Conservation (phyloP, 495 filamentous ascomycete species). For the Xylaria intraflava region DNA sequence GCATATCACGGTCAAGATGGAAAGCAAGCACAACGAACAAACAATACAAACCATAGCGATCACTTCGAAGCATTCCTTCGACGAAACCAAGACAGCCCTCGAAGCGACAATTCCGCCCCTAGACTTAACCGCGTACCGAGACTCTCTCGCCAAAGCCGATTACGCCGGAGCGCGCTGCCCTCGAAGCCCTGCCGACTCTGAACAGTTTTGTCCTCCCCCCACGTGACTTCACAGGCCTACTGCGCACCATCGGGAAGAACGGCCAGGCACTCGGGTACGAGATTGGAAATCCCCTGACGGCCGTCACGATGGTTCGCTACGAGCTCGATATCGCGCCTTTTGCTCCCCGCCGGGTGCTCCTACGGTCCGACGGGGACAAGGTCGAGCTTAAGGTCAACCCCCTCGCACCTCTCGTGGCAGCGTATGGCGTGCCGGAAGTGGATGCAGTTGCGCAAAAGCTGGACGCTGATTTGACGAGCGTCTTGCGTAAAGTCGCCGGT, state of each 20-base stretch:
- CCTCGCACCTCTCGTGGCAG: neutral
- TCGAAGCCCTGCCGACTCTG: conserved; percentile 4
- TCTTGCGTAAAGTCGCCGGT: neutral
- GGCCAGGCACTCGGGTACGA: conserved; percentile 5
- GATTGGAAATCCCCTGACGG: conserved; percentile 7
- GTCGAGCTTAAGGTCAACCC: conserved; percentile 1
- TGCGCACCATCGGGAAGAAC: neutral
- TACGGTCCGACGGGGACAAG: neutral
- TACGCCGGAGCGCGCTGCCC: conserved; percentile 1
- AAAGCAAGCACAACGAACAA: too few relatives aligned
- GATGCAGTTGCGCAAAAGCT: neutral
- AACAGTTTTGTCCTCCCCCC: conserved; percentile 1
- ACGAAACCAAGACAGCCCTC: neutral
- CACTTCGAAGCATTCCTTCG: neutral
- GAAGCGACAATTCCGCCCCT: conserved; percentile 5
- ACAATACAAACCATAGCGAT: neutral
- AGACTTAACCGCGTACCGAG: neutral
- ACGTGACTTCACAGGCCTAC: neutral
- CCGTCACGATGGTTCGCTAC: neutral
- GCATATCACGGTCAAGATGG: too few relatives aligned
- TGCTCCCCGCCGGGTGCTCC: neutral
- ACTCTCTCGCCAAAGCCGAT: neutral
- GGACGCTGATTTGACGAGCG: neutral
- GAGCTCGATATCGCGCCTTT: neutral
- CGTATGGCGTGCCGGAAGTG: neutral